Evolutionary conservation across 305 asterid genomes (phyloP).

Genomic region (Plantago lanceolata): DNA sequence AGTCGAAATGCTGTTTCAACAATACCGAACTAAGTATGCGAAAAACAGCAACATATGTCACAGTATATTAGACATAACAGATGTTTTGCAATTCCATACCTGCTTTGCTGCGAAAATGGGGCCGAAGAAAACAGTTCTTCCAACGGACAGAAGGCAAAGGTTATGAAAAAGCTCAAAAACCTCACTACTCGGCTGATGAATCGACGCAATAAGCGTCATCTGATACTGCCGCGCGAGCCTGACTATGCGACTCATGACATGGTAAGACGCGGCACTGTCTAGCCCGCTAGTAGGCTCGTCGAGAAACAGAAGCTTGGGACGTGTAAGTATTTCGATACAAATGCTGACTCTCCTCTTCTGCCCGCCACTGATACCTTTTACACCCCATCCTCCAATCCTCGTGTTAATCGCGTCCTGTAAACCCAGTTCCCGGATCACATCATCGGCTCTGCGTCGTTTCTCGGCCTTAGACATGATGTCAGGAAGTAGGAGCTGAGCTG

Average conservation of each 20-base stretch:
- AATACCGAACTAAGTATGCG: neutral
- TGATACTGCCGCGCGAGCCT: conserved; percentile 31
- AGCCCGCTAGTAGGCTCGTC: conserved; percentile 77
- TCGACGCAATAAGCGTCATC: conserved; percentile 44
- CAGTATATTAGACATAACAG: too few species aligned
- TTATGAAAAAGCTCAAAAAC: conserved; percentile 55
- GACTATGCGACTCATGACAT: conserved; percentile 51
- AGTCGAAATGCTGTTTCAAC: conserved; percentile 40
- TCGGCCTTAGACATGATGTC: conserved; percentile 38
- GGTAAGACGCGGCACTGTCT: conserved; percentile 69
- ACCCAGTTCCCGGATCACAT: conserved; percentile 50
- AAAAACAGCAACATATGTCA: too few species aligned
- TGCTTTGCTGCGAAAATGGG: conserved; percentile 37
- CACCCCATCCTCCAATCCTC: conserved; percentile 31
- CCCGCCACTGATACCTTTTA: conserved; percentile 60
- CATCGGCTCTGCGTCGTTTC: conserved; percentile 41
- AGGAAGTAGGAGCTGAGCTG: conserved; percentile 54
- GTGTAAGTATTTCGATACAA: conserved; percentile 55
- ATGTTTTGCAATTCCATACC: conserved; percentile 27
- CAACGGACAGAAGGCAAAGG: conserved; percentile 58
- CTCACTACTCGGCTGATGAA: conserved; percentile 67
- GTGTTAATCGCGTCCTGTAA: conserved; percentile 47
- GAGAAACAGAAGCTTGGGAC: conserved; percentile 60
- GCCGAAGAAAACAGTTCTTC: conserved; percentile 59
- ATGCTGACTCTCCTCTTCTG: conserved; percentile 67